Evolutionary conservation across 208 protist species (phyloP), one percentile per base, ranked within the genome.

Genomic region (Leishmania tarentolae): DNA sequence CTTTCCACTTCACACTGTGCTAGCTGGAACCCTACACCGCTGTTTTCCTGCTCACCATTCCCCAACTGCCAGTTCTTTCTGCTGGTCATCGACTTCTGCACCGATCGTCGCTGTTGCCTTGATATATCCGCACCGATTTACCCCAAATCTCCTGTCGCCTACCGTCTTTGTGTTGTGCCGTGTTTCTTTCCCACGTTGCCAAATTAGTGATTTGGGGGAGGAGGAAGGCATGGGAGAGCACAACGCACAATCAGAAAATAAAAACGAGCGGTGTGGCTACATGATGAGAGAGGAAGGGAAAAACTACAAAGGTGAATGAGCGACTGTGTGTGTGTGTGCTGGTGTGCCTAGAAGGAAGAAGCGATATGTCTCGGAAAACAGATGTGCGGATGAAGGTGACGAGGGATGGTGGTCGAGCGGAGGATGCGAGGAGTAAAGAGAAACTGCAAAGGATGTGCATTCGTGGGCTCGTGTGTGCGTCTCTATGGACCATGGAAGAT

Each of bases 101-200:
- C 21, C 11, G 8, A 72, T 44, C 68, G 17, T 24, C 42, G 28
- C 47, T 40, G 46, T 76, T 63, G 19, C 57, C 76, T 69, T 75
- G 57, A 77, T 57, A 24, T 61, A 63, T 44, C 56, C 42, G 2
- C 44, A 77, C 65, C 66, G 52, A 72, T 72, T 79, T 81, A 75
- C 65, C 50, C 35, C 57, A 31, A 61, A 79, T 53, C 0, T 42
- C 7, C 31, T 40, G 28, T 31, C 35, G 11, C 31, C 71, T 61
- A 31, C 47, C 9, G 0, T 72, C 24, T 72, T 72, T 75, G 4
- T 35, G 52, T 40, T 46, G 19, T 28, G 42, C 3, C 71, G 1
- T 61, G 11, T 59, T 4, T 75, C n/a, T 75, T 19, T 75, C 24
- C 35, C 4, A 52, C 21, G 47, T 42, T 50, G 11, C 42, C 47